Percentiles rank a stretch among this genome's conserved stretches.
These are phyloP conservation scores for Colletotrichum australisinense DNA, from an alignment of 2,329 filamentous ascomycete genomes.

Conservation along the genomic window DNA sequence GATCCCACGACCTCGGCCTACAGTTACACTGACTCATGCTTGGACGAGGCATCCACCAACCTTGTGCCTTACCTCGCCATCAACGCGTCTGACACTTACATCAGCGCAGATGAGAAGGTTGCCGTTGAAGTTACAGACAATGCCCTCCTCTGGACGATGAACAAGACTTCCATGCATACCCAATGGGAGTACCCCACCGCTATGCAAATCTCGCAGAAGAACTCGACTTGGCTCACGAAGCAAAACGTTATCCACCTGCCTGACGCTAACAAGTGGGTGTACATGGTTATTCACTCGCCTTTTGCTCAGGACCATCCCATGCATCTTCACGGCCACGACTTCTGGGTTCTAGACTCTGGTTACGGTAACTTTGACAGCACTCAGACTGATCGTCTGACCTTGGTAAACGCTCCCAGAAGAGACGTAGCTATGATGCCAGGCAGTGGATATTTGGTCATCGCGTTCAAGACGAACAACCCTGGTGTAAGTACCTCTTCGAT, in stretches of 20 bases:
- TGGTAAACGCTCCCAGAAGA: constrained; percentile 60
- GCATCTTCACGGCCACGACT: constrained; percentile 51
- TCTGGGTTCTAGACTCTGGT: constrained; percentile 40
- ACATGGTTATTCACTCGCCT: constrained; percentile 43
- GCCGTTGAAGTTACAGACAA: constrained; percentile 42
- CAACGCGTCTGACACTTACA: constrained; percentile 43
- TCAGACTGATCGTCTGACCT: constrained; percentile 23
- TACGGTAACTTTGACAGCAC: constrained; percentile 29
- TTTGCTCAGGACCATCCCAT: constrained; percentile 46
- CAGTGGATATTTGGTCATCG: constrained; percentile 59
- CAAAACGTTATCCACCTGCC: constrained; percentile 44
- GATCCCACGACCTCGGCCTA: constrained; percentile 33
- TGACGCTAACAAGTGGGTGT: constrained; percentile 43
- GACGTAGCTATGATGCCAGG: constrained; percentile 61
- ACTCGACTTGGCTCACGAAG: constrained; percentile 36
- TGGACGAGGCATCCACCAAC: constrained; percentile 47
- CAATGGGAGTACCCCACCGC: constrained; percentile 47
- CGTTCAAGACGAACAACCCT: constrained; percentile 61
- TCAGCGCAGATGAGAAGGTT: constrained; percentile 42
- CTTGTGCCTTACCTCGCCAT: constrained; percentile 47
- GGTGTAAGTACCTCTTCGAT: constrained; percentile 40
- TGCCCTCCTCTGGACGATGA: constrained; percentile 55
- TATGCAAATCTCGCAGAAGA: constrained; percentile 36
- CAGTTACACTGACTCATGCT: constrained; percentile 42
- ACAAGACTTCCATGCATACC: constrained; percentile 45